Evolutionary conservation across 345 rosid species (phyloP).

Genomic region (Gossypium rotundifolium): DNA sequence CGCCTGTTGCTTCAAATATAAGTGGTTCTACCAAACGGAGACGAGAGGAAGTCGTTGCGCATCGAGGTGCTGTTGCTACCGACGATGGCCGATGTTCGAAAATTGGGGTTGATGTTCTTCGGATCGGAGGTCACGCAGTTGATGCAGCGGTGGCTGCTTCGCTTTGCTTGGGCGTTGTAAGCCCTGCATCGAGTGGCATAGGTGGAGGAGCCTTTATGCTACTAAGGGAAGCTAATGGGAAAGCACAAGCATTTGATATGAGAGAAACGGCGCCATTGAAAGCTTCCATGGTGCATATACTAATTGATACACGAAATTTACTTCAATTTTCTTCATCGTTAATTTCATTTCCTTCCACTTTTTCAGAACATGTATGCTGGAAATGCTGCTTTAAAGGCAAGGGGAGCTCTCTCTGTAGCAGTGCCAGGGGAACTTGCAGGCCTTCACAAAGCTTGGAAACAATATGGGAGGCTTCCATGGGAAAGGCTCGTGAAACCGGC

Average conservation of each 20-base stretch:
- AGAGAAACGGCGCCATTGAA: slow-evolving; percentile 59
- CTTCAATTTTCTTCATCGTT: neutral
- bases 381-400: slow-evolving; percentile 29
- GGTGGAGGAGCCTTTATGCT: slow-evolving; percentile 65
- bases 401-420: slow-evolving; percentile 49
- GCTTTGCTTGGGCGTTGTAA: slow-evolving; percentile 55
- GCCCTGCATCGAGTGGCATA: slow-evolving; percentile 53
- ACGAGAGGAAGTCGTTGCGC: slow-evolving; percentile 19
- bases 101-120: slow-evolving; percentile 35
- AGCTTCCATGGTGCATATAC: slow-evolving; percentile 40
- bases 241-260: slow-evolving; percentile 36
- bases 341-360: neutral
- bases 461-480: slow-evolving; percentile 54
- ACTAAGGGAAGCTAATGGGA: slow-evolving; percentile 29
- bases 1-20: neutral
- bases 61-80: slow-evolving; percentile 44
- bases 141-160: slow-evolving; percentile 56
- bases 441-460: slow-evolving; percentile 47
- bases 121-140: slow-evolving; percentile 50
- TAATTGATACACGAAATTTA: neutral
- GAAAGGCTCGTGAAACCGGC: slow-evolving; percentile 41
- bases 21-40: neutral
- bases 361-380: slow-evolving; percentile 48
- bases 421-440: slow-evolving; percentile 62
- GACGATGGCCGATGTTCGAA: slow-evolving; percentile 50